Percentiles rank a stretch among this genome's conserved stretches.
Conservation (phyloP, 2,329 filamentous ascomycete genomes). For the Cladobotryum protrusum region DNA sequence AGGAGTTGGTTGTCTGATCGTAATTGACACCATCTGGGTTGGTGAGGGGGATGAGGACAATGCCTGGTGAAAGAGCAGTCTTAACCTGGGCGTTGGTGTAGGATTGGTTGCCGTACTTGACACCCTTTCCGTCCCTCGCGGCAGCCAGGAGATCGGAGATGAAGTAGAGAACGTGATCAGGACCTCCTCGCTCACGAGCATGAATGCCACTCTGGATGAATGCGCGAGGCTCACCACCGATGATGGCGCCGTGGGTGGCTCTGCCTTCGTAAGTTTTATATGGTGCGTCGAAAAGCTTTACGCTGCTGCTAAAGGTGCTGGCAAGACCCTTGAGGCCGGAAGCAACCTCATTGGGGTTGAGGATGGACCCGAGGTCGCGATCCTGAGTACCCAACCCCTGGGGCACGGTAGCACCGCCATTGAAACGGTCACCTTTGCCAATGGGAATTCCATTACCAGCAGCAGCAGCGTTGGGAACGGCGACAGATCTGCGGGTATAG, state of each 20-base stretch:
- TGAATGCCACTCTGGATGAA: slow-evolving; percentile 50
- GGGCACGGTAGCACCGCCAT: slow-evolving; percentile 30
- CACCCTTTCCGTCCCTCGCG: slow-evolving; percentile 39
- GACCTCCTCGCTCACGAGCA: slow-evolving; percentile 51
- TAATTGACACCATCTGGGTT: slow-evolving; percentile 50
- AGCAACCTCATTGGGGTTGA: slow-evolving; percentile 40
- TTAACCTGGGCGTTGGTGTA: slow-evolving; percentile 48
- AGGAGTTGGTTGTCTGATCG: slow-evolving; percentile 42
- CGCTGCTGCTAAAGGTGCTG: slow-evolving; percentile 30
- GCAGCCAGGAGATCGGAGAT: slow-evolving; percentile 51
- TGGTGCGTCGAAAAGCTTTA: slow-evolving; percentile 36
- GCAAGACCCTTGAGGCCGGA: slow-evolving; percentile 39
- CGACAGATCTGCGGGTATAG: slow-evolving; percentile 1
- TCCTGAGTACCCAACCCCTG: slow-evolving; percentile 28
- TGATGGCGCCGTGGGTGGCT: slow-evolving; percentile 33
- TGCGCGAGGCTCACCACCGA: slow-evolving; percentile 43
- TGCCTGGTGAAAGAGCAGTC: slow-evolving; percentile 44
- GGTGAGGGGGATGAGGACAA: slow-evolving; percentile 46
- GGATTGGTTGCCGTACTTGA: slow-evolving; percentile 45
- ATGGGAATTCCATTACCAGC: slow-evolving; percentile 23
- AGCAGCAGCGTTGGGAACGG: slow-evolving; percentile 2
- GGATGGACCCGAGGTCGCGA: slow-evolving; percentile 34
- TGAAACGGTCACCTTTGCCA: slow-evolving; percentile 38
- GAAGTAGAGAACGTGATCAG: slow-evolving; percentile 53
- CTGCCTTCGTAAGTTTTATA: slow-evolving; percentile 38